A percentile compares a stretch with the other conserved stretches of the same genome.
Conservation (phyloP, 148 eudicot species). For the Rheum nobile region DNA sequence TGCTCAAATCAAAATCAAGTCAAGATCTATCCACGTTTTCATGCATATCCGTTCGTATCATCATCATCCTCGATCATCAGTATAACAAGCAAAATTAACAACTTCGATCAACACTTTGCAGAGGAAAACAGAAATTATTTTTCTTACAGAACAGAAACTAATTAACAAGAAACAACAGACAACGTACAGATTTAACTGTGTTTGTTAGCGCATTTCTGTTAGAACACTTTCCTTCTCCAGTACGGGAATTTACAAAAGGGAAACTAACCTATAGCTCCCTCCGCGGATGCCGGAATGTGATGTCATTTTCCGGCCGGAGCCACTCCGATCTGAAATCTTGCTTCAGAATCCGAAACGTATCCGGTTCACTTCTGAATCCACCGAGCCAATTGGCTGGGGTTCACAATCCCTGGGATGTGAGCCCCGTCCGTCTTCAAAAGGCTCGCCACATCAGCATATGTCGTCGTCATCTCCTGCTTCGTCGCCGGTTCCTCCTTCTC, state of each 20-base stretch:
- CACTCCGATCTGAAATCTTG: not conserved
- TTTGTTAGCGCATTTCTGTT: not conserved
- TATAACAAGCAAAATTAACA: too few species aligned
- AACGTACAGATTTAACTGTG: too few species aligned
- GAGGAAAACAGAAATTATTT: too few species aligned
- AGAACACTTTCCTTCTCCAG: not conserved
- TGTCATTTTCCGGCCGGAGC: not conserved
- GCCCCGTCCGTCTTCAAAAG: slow-evolving; percentile 44
- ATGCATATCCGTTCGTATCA: too few species aligned
- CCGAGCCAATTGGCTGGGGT: slow-evolving; percentile 55
- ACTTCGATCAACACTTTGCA: too few species aligned
- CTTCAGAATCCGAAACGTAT: not conserved
- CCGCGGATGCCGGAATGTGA: not conserved
- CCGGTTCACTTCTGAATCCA: slow-evolving; percentile 57
- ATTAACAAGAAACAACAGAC: not conserved
- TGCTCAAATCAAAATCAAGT: not conserved
- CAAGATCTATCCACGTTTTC: not conserved
- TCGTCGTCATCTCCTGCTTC: slow-evolving; percentile 5
- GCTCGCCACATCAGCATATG: slow-evolving; percentile 49
- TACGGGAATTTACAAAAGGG: not conserved
- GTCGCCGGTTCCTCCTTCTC: slow-evolving; percentile 8
- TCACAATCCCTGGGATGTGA: slow-evolving; percentile 52
- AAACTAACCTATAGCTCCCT: too few species aligned
- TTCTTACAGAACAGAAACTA: not conserved
- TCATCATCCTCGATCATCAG: too few species aligned